Evolutionary conservation across 352 stramenopile genomes (phyloP), one percentile per base, ranked within the genome.

Genomic region (Phytophthora aleatoria): DNA sequence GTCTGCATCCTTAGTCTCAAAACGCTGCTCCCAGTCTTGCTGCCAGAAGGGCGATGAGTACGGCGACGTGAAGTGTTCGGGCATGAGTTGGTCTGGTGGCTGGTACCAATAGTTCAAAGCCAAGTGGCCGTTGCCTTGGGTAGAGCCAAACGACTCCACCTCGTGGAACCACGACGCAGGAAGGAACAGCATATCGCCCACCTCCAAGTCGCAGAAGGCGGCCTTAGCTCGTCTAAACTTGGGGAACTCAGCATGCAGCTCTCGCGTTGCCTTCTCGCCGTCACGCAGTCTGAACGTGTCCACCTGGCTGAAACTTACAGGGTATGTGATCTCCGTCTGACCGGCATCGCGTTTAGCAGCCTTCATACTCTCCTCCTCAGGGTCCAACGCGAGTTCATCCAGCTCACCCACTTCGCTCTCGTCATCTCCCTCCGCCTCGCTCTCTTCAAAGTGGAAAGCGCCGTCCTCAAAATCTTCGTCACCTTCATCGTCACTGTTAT

Each of bases 121-220:
- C 36, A 96, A 55, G 57, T 97, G 89, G 11, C 89, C 87, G 26
- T 87, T 77, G 30, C 57, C 66, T 45, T 57, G 48, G 3, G 59
- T 58, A 20, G 81, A 76, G 15, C 76, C 74, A 38, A 85, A 91
- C 8, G 93, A 98, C 57, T 90, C 90, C 9, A 99, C 97, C 64
- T 99, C 93, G 70, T 99, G 97, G 72, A 99, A 99, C 97, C 97
- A 99, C 8, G 92, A 97, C 12, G 96, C 95, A 36, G 97, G 97
- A 20, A 99, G 79, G 61, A 98, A 99, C 11, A 99, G 75, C 76
- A 98, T 98, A 47, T 99, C 83, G n/a, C 96, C 97, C 16, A 79
- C 89, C 35, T 86, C 64, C 24, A 99, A 58, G 39, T 97, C 80
- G 50, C 84, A 92, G 43, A 86, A 87, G 2, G 83, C 81, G 10